Evolutionary conservation across 108 stramenopile species (phyloP), one percentile per base, ranked within the genome.

Genomic region (Pseudonitzschia multiseries): DNA sequence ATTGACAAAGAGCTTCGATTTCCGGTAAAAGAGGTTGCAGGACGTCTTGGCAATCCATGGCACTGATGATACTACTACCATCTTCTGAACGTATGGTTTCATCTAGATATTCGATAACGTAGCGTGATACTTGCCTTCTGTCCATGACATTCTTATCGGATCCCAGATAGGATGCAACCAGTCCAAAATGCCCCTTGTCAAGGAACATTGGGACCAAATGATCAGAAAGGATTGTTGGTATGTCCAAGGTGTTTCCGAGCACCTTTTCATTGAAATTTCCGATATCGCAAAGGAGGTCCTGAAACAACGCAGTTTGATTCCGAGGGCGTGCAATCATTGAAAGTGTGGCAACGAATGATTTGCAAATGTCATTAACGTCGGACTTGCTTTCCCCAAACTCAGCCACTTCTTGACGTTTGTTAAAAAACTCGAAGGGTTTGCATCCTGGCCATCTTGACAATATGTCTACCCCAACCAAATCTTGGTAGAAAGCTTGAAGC

Each of bases 221-320:
- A 2, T 46, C 64, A 24, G 43, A 70, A 21, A 79, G 10, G 5
- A 69, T 33, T 26, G 8, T 15, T n/a, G 82, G 32, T 17, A 83
- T 4, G 22, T 60, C 22, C 36, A 69, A 31, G 4, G 71, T 48
- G 13, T 57, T 71, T 18, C 53, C 29, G 48, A 79, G 85, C 31
- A 83, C 81, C 4, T 54, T 50, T 43, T 59, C 33, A 50, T 84
- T 84, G 31, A 92, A 67, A 59, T 83, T 77, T 33, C 73, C 67
- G 40, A 89, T 48, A 81, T 92, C 91, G 17, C 78, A 87, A 20
- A 89, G 42, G 43, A 89, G 83, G 44, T 72, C 75, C 18, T 57
- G 53, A 18, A 79, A 42, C 21, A 79, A 65, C 36, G 31, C 27
- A 17, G 56, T 51, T 28, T 72, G 9, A 26, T 67, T 42, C 33